Percentiles rank a stretch among this genome's conserved stretches.
Evolutionary conservation across 2,329 filamentous ascomycete genomes (phyloP).

Genomic region (Verticillium nonalfalfae): DNA sequence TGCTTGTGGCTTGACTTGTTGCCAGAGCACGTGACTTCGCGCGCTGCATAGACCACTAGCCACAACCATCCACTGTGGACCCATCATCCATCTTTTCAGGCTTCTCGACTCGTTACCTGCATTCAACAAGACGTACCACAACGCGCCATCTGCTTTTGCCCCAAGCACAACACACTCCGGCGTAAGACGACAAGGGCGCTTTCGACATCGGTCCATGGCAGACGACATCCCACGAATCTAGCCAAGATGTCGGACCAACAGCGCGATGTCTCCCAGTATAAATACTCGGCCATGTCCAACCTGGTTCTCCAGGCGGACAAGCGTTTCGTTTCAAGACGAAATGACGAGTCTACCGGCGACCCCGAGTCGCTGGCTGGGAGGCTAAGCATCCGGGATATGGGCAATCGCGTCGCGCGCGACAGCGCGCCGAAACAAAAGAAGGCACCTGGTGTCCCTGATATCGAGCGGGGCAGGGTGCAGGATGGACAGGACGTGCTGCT

Average conservation of each 20-base stretch:
- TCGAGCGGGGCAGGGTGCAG: slow-evolving; percentile 68
- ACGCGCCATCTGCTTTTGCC: not conserved
- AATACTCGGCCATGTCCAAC: slow-evolving; percentile 99
- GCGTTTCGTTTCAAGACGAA: slow-evolving; percentile 86
- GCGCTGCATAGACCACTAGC: not conserved
- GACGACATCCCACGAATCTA: slow-evolving; percentile 9
- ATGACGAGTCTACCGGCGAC: slow-evolving; percentile 93
- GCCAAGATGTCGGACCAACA: slow-evolving; percentile 66
- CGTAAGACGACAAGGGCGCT: not conserved
- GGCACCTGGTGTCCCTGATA: slow-evolving; percentile 56
- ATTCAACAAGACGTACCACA: not conserved
- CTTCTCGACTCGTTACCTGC: not conserved
- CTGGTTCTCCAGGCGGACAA: slow-evolving; percentile 99
- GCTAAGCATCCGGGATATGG: slow-evolving; percentile 93
- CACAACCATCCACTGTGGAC: not conserved
- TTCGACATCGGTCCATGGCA: not conserved
- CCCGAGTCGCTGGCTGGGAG: slow-evolving; percentile 94
- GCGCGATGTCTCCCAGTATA: slow-evolving; percentile 91
- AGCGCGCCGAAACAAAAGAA: slow-evolving; percentile 77
- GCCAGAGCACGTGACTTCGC: not conserved
- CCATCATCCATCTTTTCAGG: slow-evolving; percentile 1
- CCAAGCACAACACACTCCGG: not conserved
- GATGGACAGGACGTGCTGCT: slow-evolving; percentile 81
- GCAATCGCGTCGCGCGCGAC: slow-evolving; percentile 73
- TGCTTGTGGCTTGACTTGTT: not conserved